Percentiles rank a stretch among this genome's conserved stretches.
Evolutionary conservation across 78 protist genomes (phyloP).

Genomic region (Guillardia theta): DNA sequence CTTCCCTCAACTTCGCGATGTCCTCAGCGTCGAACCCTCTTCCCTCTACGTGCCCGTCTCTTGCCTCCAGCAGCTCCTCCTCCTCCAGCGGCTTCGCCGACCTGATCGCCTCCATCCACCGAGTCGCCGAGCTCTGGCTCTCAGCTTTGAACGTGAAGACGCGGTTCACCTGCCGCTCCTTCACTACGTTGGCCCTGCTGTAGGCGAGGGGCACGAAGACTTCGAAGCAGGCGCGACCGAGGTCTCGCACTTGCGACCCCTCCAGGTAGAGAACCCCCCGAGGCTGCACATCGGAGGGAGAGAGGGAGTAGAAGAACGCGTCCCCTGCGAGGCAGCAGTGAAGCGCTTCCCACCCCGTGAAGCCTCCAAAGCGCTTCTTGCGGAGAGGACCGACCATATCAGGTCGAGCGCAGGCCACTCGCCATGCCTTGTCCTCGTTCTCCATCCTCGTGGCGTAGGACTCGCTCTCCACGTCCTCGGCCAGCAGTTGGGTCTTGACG

Average conservation of each 20-base stretch:
- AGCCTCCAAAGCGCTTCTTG: not conserved
- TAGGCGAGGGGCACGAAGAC: not conserved
- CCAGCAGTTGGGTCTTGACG: not conserved
- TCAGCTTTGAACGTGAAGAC: not conserved
- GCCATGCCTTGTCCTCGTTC: constrained; percentile 1
- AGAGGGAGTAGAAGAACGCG: not conserved
- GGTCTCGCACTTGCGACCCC: not conserved
- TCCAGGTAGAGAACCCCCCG: not conserved
- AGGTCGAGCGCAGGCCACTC: not conserved
- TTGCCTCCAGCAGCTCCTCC: not conserved
- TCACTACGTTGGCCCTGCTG: not conserved
- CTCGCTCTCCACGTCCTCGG: not conserved
- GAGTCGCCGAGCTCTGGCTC: not conserved
- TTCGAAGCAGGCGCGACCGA: not conserved
- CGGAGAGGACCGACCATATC: not conserved
- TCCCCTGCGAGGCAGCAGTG: not conserved
- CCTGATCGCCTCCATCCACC: not conserved
- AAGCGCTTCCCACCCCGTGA: not conserved
- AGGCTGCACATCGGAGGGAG: not conserved
- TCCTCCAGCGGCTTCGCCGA: not conserved
- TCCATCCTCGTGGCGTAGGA: not conserved
- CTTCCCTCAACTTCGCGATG: not conserved
- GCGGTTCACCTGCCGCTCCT: not conserved
- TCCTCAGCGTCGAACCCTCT: not conserved
- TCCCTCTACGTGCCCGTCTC: not conserved